These are phyloP conservation scores for Alternaria angustiovoidea DNA, from an alignment of 2,329 filamentous ascomycete species.

Conservation along the genomic window DNA sequence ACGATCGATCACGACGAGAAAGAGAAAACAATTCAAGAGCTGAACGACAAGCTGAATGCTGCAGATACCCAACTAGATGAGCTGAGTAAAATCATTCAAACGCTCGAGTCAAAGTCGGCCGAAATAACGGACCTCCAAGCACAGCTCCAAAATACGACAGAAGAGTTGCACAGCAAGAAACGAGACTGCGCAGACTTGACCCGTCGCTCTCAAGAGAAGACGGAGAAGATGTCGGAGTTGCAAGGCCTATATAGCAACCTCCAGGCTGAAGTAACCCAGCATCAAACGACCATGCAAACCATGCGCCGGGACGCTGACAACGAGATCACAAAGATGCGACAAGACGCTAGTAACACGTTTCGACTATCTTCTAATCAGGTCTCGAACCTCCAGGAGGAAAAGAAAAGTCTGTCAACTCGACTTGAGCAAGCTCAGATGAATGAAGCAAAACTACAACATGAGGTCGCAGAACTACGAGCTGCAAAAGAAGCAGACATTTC, in stretches of 20 bases:
- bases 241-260: slow-evolving; percentile 16
- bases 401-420: slow-evolving; percentile 11
- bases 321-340: slow-evolving; percentile 2
- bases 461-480: slow-evolving; percentile 17
- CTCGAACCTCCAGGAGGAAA: slow-evolving; percentile 19
- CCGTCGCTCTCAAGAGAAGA: slow-evolving; percentile 4
- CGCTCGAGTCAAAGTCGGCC: slow-evolving; percentile 4
- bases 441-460: slow-evolving; percentile 19
- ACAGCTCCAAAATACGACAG: slow-evolving; percentile 13
- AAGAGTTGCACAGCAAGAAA: slow-evolving; percentile 11
- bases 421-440: slow-evolving; percentile 19
- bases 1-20: slow-evolving; percentile 24
- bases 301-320: slow-evolving; percentile 23
- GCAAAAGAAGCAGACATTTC: slow-evolving; percentile 13
- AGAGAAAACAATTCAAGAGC: slow-evolving; percentile 8
- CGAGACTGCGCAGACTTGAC: slow-evolving; percentile 8
- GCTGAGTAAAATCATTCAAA: slow-evolving; percentile 9
- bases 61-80: slow-evolving; percentile 14
- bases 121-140: slow-evolving; percentile 21
- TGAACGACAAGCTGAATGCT: slow-evolving; percentile 14
- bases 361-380: slow-evolving; percentile 11
- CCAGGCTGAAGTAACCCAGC: slow-evolving; percentile 18
- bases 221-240: slow-evolving; percentile 3
- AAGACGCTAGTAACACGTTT: slow-evolving; percentile 16
- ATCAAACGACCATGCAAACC: slow-evolving; percentile 15